phyloP scores from a whole-genome alignment of 257 asterid species.

The Fraxinus cuspidata region DNA sequence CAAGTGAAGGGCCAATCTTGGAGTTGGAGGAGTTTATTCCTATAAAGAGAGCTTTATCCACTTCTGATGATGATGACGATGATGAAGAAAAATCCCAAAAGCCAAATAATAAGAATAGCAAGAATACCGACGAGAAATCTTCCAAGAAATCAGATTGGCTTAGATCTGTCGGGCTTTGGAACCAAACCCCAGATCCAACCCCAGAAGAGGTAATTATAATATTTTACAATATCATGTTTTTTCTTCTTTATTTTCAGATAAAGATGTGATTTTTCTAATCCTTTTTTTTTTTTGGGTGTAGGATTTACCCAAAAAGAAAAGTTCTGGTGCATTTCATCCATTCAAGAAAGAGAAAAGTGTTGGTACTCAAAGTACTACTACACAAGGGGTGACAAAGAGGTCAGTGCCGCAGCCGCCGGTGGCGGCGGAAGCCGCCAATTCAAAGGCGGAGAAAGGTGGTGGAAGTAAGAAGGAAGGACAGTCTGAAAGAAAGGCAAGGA shows the following conservation, averaged over 20 bases:
- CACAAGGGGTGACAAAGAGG: constrained; percentile 9
- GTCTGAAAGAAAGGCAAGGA: constrained; percentile 59
- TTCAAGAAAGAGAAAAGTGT: constrained; percentile 51
- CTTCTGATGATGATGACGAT: constrained; percentile 18
- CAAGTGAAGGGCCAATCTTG: constrained; percentile 44
- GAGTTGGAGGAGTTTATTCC: constrained; percentile 47
- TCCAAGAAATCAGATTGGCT: constrained; percentile 51
- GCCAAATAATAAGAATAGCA: constrained; percentile 14
- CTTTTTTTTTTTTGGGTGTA: constrained; percentile 14
- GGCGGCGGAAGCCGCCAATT: constrained; percentile 44
- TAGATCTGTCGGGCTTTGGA: constrained; percentile 51
- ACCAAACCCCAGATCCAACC: constrained; percentile 48
- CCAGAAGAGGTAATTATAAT: constrained; percentile 33
- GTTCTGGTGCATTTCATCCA: constrained; percentile 70
- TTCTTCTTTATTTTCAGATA: neutral
- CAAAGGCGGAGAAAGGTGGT: constrained; percentile 56
- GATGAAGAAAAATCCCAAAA: constrained; percentile 45
- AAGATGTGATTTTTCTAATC: constrained; percentile 17
- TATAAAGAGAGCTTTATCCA: constrained; percentile 33
- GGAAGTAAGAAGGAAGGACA: constrained; percentile 47
- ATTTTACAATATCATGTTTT: too few relatives aligned
- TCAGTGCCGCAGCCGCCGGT: constrained; percentile 26
- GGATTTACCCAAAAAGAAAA: constrained; percentile 43
- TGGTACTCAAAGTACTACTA: neutral
- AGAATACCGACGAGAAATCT: constrained; percentile 19